These are phyloP conservation scores for Mucor mucedo DNA, from an alignment of 371 early-diverging fungal genomes.

Conservation along the genomic window DNA sequence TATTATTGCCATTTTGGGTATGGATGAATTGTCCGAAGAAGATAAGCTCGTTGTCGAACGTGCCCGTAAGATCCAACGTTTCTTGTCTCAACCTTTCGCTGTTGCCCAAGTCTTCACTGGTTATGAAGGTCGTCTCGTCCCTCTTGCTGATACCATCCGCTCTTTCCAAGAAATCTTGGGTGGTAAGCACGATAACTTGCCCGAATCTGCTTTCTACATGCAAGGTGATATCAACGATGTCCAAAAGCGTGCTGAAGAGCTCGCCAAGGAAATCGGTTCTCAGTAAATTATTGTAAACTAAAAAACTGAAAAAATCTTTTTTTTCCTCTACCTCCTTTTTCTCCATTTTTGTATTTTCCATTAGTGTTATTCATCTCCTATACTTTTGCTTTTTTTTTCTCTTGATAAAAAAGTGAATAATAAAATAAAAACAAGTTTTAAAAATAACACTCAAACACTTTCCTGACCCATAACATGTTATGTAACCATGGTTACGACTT, in stretches of 20 bases:
- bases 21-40: slow-evolving; percentile 96
- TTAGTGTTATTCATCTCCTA: not conserved
- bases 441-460: not conserved
- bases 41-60: slow-evolving; percentile 97
- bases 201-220: slow-evolving; percentile 98
- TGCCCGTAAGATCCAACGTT: slow-evolving; percentile 92
- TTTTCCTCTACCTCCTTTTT: not conserved
- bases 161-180: slow-evolving; percentile 95
- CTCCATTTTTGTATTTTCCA: not conserved
- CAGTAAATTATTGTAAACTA: slow-evolving; percentile 20
- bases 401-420: not conserved
- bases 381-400: not conserved
- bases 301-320: not conserved
- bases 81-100: slow-evolving; percentile 98
- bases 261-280: slow-evolving; percentile 63
- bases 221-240: slow-evolving; percentile 95
- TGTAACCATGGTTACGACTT: too few species aligned
- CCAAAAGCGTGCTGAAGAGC: slow-evolving; percentile 87
- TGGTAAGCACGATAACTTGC: slow-evolving; percentile 92
- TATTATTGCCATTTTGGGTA: slow-evolving; percentile 95
- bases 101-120: slow-evolving; percentile 97
- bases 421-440: slow-evolving; percentile 1
- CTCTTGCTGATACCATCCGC: slow-evolving; percentile 92
- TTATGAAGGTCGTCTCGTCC: slow-evolving; percentile 92
- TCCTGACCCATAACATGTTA: too few species aligned